Evolutionary conservation across 768 basidiomycete species (phyloP).

Genomic region (Psilocybe sp.): DNA sequence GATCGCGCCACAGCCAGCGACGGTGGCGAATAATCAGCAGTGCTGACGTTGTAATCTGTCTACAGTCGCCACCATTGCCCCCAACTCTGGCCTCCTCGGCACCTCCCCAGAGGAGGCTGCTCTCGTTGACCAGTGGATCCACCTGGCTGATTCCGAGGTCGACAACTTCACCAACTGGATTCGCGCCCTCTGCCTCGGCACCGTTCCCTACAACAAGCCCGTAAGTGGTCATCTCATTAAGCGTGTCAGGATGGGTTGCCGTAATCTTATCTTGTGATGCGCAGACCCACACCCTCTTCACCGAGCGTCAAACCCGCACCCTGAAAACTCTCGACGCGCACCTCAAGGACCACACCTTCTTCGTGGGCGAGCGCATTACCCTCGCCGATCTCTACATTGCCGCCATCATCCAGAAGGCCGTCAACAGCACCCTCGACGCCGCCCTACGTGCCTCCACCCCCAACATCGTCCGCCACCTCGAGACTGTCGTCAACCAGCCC

Average conservation of each 20-base stretch:
- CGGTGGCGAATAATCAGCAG: constrained; percentile 17
- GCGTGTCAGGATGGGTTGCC: neutral
- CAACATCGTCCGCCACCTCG: constrained; percentile 78
- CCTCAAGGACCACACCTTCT: constrained; percentile 79
- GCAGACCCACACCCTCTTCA: constrained; percentile 56
- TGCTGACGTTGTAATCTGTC: constrained; percentile 11
- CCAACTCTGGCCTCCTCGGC: constrained; percentile 80
- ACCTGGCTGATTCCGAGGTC: constrained; percentile 71
- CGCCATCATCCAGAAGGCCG: constrained; percentile 50
- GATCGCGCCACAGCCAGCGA: constrained; percentile 18
- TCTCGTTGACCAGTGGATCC: constrained; percentile 82
- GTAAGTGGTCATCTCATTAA: constrained; percentile 38
- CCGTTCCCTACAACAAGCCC: constrained; percentile 79
- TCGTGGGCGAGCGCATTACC: constrained; percentile 93
- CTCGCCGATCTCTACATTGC: constrained; percentile 84
- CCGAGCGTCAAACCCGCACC: constrained; percentile 52
- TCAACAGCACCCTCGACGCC: constrained; percentile 62
- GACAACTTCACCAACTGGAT: constrained; percentile 33
- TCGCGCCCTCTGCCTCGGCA: constrained; percentile 40
- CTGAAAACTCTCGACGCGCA: constrained; percentile 71
- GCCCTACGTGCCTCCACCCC: constrained; percentile 62
- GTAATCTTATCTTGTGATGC: constrained; percentile 1
- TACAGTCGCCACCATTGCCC: constrained; percentile 71
- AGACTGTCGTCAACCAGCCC: constrained; percentile 88
- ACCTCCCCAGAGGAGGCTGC: constrained; percentile 62